Conservation (phyloP, 306 rosid genomes). For the Sechiopsis laciniata region DNA sequence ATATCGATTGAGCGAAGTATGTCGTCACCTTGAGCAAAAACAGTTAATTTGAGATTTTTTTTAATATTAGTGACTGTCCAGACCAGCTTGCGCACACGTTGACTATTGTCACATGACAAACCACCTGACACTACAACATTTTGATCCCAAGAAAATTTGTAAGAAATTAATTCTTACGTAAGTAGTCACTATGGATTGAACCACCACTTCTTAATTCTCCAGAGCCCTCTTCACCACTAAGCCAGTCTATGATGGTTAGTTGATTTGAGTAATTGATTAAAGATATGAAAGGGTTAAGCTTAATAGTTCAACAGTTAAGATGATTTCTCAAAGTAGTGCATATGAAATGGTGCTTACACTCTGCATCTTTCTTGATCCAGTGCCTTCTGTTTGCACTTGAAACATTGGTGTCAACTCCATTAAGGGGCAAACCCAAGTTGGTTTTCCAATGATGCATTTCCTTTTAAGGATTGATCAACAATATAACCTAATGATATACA, state of each 20-base stretch:
- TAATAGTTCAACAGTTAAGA: no score
- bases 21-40: not conserved
- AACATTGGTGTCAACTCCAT: slow-evolving; percentile 31
- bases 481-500: not conserved
- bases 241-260: not conserved
- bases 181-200: no score
- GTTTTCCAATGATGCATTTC: slow-evolving; percentile 28
- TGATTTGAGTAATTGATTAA: not conserved
- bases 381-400: slow-evolving; percentile 53
- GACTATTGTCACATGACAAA: no score
- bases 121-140: no score
- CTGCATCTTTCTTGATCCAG: slow-evolving; percentile 89
- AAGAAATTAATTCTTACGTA: no score
- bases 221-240: no score
- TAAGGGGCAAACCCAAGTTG: slow-evolving; percentile 39
- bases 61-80: no score
- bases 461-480: slow-evolving; percentile 25
- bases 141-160: no score
- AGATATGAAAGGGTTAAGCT: no score
- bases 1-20: not conserved
- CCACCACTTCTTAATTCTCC: no score
- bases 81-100: no score
- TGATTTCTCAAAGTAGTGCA: not conserved
- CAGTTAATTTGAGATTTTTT: no score
- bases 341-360: slow-evolving; percentile 59